Evolutionary conservation across 2,329 filamentous ascomycete genomes (phyloP).

Genomic region (Apiospora aurea): DNA sequence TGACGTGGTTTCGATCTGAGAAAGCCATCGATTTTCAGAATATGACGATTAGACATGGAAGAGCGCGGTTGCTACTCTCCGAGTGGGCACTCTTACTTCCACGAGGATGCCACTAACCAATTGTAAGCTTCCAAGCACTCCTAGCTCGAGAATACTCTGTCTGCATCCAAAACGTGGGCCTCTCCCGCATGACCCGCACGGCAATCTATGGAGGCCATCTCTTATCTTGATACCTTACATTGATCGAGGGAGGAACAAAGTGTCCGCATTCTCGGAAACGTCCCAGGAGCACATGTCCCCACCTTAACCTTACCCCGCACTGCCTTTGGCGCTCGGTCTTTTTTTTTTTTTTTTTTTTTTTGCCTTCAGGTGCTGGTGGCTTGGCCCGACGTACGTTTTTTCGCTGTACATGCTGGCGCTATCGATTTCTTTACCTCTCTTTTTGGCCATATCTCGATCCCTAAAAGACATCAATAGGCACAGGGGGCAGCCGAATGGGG

Average conservation of each 20-base stretch:
- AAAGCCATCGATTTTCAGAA: background rate
- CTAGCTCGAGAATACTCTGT: too few species aligned
- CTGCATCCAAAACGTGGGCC: background rate
- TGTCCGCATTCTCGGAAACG: background rate
- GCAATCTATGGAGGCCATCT: slow-evolving; percentile 2
- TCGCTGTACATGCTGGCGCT: background rate
- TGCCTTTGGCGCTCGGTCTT: background rate
- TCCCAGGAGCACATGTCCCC: background rate
- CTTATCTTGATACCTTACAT: background rate
- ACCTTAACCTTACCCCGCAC: background rate
- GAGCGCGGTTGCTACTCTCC: background rate
- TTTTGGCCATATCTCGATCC: background rate
- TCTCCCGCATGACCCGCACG: slow-evolving; percentile 8
- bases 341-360: too few species aligned
- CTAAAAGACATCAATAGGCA: background rate
- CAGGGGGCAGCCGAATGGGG: background rate
- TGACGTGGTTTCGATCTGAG: background rate
- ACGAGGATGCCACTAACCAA: slow-evolving; percentile 4
- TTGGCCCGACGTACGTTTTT: background rate
- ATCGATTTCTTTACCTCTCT: background rate
- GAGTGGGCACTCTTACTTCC: background rate
- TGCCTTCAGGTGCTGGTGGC: background rate
- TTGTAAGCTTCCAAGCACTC: background rate
- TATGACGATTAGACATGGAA: background rate
- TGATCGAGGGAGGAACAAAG: background rate